Evolutionary conservation across 805 yeast species (phyloP), one percentile per base, ranked within the genome.

Genomic region (Candida hungchunana): DNA sequence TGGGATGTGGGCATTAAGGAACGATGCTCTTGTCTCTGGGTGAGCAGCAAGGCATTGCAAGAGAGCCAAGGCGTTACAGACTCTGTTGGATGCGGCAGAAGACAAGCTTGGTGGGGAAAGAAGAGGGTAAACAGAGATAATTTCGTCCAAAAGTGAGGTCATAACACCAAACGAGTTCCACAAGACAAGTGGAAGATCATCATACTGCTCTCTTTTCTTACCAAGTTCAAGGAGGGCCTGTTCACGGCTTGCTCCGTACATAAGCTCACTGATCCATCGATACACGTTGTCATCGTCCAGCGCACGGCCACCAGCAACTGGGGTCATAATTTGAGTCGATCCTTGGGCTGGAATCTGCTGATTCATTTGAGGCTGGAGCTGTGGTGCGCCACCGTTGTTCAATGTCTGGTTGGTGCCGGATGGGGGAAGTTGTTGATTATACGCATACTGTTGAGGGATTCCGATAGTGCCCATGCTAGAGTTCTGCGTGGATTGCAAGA

Each of bases 91-190:
- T 13, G 87, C 80, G n/a, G 86, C 74, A 12, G 94, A 85, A 5
- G 88, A 79, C 40, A 93, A 69, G 28, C 75, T 78, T 20, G 95
- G 95, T 11, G 97, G 97, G 24, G 85, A 81, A 40, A 90, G 67
- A 53, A 81, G 71, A 10, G 98, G 96, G 58, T 90, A 90, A 6
- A 90, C 96, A 3, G 85, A 73, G 25, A 88, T 80, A 36, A 90
- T 88, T 56, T 90, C 98, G 57, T 86, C 94, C 40, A 90, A 62
- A 25, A 90, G 64, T 15, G 88, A 82, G 3, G 97, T 81, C 94
- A 93, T 88, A 10, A 90, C 97, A 20, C 97, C 98, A 61, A 83
- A 89, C 4, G 96, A 85, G 51, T 90, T 81, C 98, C 98, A 90
- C 40, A 90, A 65, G 5, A 90, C 94, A 26, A 88, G 60, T 0